Evolutionary conservation across 176 grass and related monocot genomes (phyloP).

Genomic region (Cenchrus fungigraminus): DNA sequence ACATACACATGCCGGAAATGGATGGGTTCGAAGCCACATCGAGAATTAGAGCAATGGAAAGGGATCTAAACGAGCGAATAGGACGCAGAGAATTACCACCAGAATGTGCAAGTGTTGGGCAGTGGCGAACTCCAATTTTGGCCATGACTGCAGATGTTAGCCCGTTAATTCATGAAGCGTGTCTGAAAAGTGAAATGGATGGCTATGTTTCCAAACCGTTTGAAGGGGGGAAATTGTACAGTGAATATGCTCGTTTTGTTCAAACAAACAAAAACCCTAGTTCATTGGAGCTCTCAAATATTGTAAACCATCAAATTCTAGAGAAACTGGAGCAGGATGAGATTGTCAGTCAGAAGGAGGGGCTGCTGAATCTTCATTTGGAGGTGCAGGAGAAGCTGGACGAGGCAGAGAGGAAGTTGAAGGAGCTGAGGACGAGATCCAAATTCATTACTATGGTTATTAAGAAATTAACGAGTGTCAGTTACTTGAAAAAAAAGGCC

Average conservation of each 20-base stretch:
- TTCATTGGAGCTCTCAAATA: too few species aligned
- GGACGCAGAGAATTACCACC: constrained; percentile 49
- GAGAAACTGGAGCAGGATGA: too few species aligned
- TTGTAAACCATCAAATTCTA: too few species aligned
- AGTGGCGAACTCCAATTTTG: constrained; percentile 88
- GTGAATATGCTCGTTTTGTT: constrained; percentile 92
- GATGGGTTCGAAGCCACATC: constrained; percentile 98
- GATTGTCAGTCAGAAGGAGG: too few species aligned
- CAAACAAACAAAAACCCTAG: constrained; percentile 25
- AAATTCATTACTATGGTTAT: not conserved
- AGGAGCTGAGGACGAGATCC: not conserved
- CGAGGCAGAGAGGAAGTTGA: not conserved
- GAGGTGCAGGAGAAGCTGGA: not conserved
- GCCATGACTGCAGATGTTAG: constrained; percentile 99
- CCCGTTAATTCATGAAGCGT: constrained; percentile 87
- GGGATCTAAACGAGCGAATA: constrained; percentile 73
- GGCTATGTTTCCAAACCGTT: constrained; percentile 98
- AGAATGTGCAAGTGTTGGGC: constrained; percentile 52
- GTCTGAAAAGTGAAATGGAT: constrained; percentile 85
- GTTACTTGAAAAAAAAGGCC: not conserved
- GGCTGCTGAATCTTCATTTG: not conserved
- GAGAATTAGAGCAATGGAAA: constrained; percentile 85
- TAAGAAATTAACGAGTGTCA: not conserved
- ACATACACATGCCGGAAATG: constrained; percentile 99
- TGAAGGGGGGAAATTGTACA: constrained; percentile 95